These are phyloP conservation scores for Fusarium sp. DNA, from an alignment of 2,329 filamentous ascomycete species.

Conservation along the genomic window DNA sequence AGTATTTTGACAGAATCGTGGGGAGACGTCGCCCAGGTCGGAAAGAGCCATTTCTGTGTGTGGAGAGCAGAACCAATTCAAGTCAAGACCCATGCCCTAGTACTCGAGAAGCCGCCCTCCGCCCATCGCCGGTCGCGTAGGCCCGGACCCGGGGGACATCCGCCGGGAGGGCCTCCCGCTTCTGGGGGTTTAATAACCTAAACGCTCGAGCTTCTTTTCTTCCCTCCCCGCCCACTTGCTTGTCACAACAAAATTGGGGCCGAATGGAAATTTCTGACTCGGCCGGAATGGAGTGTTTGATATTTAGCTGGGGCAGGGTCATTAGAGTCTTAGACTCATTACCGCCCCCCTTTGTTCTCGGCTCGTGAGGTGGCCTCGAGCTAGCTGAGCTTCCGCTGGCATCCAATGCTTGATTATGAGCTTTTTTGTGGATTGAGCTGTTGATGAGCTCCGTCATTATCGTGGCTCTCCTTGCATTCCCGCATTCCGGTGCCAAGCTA, in stretches of 20 bases:
- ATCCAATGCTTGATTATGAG: conserved; percentile 23
- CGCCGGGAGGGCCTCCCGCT: conserved; percentile 38
- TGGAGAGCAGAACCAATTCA: conserved; percentile 30
- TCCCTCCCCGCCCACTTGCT: conserved; percentile 13
- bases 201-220: conserved; percentile 34
- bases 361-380: conserved; percentile 28
- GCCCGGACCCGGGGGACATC: conserved; percentile 34
- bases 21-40: conserved; percentile 12
- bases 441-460: conserved; percentile 34
- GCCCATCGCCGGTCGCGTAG: conserved; percentile 30
- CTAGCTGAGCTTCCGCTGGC: conserved; percentile 24
- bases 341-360: conserved; percentile 22
- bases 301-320: conserved; percentile 16
- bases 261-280: conserved; percentile 34
- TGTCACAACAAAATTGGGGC: conserved; percentile 37
- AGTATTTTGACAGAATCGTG: conserved; percentile 1
- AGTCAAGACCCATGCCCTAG: conserved; percentile 29
- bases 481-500: conserved; percentile 36
- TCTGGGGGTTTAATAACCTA: conserved; percentile 33
- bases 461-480: conserved; percentile 39
- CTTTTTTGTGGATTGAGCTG: conserved; percentile 29
- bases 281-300: conserved; percentile 32
- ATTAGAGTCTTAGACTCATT: conserved; percentile 19
- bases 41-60: conserved; percentile 12
- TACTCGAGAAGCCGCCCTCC: conserved; percentile 20